phyloP scores from a whole-genome alignment of 2,329 filamentous ascomycete genomes.

The Nemania sp. region DNA sequence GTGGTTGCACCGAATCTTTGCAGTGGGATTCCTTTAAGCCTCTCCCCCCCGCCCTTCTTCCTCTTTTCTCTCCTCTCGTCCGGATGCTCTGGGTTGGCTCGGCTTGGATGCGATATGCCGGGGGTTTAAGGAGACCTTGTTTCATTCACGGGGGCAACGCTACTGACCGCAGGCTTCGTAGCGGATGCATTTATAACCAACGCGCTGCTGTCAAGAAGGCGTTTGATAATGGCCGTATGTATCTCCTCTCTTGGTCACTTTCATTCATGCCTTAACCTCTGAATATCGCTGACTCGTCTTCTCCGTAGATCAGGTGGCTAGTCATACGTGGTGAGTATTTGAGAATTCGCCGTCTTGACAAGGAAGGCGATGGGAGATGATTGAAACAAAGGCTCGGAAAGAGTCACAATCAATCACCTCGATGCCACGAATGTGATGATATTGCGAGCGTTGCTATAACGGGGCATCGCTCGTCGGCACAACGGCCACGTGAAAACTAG shows the following conservation, averaged over 20 bases:
- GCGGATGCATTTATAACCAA: slow-evolving; percentile 55
- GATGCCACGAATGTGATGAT: too few relatives aligned
- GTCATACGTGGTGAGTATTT: slow-evolving; percentile 53
- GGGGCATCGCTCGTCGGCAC: too few relatives aligned
- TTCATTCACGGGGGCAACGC: neutral
- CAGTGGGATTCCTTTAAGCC: too few relatives aligned
- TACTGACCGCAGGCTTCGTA: neutral
- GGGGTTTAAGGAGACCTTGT: too few relatives aligned
- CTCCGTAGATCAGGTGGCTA: slow-evolving; percentile 52
- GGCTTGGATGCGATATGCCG: too few relatives aligned
- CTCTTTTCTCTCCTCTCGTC: too few relatives aligned
- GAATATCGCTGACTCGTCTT: neutral
- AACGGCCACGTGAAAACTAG: too few relatives aligned
- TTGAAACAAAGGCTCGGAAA: neutral
- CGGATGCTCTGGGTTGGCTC: too few relatives aligned
- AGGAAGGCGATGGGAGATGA: neutral
- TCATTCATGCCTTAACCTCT: neutral
- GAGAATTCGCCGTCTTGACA: slow-evolving; percentile 9
- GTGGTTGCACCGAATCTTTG: neutral
- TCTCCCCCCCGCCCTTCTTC: too few relatives aligned
- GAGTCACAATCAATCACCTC: too few relatives aligned
- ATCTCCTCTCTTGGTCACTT: neutral
- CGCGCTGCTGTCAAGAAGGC: slow-evolving; percentile 58
- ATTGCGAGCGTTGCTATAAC: too few relatives aligned
- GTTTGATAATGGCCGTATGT: slow-evolving; percentile 48